These are phyloP conservation scores for Dryas alaskensis DNA, from an alignment of 306 rosid genomes.

Conservation along the genomic window DNA sequence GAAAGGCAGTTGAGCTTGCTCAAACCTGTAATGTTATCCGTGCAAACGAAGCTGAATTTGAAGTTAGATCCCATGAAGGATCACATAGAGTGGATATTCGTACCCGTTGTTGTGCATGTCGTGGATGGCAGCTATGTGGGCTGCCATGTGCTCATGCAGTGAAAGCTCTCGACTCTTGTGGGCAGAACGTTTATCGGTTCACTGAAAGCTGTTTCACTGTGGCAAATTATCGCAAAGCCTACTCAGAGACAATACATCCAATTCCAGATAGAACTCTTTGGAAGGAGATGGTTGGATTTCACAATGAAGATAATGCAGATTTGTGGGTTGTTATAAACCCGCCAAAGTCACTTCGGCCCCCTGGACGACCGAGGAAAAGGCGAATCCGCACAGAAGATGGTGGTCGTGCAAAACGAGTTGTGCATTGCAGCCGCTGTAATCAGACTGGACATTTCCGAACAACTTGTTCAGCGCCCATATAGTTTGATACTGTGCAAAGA, in stretches of 20 bases:
- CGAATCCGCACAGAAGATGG: conserved; percentile 42
- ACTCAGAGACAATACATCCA: conserved; percentile 54
- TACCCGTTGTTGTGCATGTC: conserved; percentile 43
- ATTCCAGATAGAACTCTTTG: conserved; percentile 50
- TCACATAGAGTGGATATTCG: conserved; percentile 45
- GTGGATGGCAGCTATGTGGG: conserved; percentile 54
- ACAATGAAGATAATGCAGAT: conserved; percentile 17
- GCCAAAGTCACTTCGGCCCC: conserved; percentile 49
- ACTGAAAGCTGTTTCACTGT: conserved; percentile 54
- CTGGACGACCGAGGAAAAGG: conserved; percentile 47
- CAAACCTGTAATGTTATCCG: conserved; percentile 33
- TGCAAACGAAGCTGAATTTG: conserved; percentile 45
- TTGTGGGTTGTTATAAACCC: conserved; percentile 38
- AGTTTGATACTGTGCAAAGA: conserved; percentile 21
- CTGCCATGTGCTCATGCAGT: conserved; percentile 58
- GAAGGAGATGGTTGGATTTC: conserved; percentile 33
- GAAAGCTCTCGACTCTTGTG: conserved; percentile 50
- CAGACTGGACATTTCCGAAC: conserved; percentile 57
- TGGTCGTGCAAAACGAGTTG: conserved; percentile 44
- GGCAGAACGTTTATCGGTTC: conserved; percentile 53
- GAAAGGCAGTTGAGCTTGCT: conserved; percentile 42
- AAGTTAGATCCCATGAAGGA: conserved; percentile 43
- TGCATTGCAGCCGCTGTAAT: conserved; percentile 59
- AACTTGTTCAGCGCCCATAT: conserved; percentile 54
- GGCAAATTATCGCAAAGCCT: conserved; percentile 48